Evolutionary conservation across 148 eudicot species (phyloP), one percentile per base, ranked within the genome.

Genomic region (Euryodendron excelsum): DNA sequence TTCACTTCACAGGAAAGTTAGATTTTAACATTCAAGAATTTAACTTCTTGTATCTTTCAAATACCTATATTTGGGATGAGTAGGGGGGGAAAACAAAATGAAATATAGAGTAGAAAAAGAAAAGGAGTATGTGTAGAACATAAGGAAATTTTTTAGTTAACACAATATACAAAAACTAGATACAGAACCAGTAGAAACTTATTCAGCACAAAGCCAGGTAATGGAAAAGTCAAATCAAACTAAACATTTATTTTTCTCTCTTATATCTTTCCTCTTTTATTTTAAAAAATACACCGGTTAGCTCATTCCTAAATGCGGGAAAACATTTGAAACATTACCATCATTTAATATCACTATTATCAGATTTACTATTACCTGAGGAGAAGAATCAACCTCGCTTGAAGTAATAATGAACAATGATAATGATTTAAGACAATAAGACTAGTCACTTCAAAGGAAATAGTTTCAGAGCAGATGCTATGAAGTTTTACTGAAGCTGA

Each of bases 271-370:
- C 20, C 23, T 23, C 45, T 45, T n/a, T n/a, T n/a, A n/a, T n/a
- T n/a, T n/a, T n/a, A n/a, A 55, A 55, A 55, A 18, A 55, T 3
- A n/a, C 25, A 4, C 60, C 60, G 30, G 48, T 27, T 10, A 28
- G n/a, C 15, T 50, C 74, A 71, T 50, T 18, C 59, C 17, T 71
- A 31, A 28, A 50, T 12, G 8, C 8, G 13, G 3, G 31, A 3
- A 12, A 69, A 60, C 27, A 52, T 28, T 31, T 36, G 41, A 64
- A 62, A 45, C 47, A 76, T 81, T 89, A 91, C 92, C 94, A 69
- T 89, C 92, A 80, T 91, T 91, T 62, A 91, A 77, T 77, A 89
- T 87, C 65, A 92, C 91, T 84, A 91, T 83, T 53, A 91, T 85
- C 80, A 91, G 86, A 76, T n/a, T n/a, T n/a, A n/a, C n/a, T n/a